Evolutionary conservation across 2,329 filamentous ascomycete species (phyloP).

Genomic region (Fusarium sp.): DNA sequence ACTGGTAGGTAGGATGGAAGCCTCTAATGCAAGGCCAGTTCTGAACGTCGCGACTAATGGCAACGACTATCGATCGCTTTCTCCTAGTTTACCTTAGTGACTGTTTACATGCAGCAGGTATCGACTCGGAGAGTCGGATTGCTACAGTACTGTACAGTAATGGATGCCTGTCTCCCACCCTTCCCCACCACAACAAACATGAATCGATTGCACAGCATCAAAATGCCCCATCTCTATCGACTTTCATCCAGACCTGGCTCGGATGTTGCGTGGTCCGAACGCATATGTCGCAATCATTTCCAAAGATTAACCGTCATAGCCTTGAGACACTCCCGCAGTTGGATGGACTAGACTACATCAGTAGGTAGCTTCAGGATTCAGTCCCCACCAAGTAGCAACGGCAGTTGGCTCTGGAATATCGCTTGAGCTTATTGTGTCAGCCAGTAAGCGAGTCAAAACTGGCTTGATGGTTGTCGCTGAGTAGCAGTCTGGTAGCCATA

Average conservation of each 20-base stretch:
- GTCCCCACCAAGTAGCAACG: neutral
- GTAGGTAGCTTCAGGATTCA: neutral
- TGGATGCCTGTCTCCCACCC: neutral
- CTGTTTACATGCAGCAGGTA: conserved; percentile 1
- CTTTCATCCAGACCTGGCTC: neutral
- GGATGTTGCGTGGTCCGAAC: neutral
- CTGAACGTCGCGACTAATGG: conserved; percentile 20
- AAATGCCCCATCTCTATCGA: neutral
- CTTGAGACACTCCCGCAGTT: neutral
- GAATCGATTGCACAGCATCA: neutral
- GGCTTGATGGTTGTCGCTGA: neutral
- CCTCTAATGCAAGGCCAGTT: neutral
- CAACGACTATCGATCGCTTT: conserved; percentile 36
- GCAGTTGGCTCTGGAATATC: neutral
- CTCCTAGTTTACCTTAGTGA: neutral
- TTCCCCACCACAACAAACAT: conserved; percentile 4
- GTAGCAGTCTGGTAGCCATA: neutral
- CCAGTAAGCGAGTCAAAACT: neutral
- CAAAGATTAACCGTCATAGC: neutral
- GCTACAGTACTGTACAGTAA: neutral
- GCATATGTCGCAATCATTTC: neutral
- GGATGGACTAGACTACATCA: neutral
- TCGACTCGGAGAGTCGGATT: conserved; percentile 9
- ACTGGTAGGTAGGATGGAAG: neutral
- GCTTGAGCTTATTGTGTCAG: neutral